Evolutionary conservation across 2,329 filamentous ascomycete genomes (phyloP), one percentile per base, ranked within the genome.

Genomic region (Venturia oleaginea): DNA sequence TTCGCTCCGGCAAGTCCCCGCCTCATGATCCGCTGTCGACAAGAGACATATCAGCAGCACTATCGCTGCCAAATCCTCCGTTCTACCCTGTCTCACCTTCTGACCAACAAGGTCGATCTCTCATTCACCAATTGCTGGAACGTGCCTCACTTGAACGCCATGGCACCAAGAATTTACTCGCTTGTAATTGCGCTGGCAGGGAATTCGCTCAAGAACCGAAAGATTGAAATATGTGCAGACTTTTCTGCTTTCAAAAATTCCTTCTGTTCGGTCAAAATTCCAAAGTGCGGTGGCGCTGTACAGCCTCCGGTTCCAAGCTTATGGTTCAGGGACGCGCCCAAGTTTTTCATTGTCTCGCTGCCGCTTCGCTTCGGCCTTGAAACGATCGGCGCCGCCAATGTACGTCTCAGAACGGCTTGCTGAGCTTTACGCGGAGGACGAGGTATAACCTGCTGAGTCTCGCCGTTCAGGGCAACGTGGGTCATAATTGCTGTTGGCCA

Each of bases 311-410:
- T 57, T n/a, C 51, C 51, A 57, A 34, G 30, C 4, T 4, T 34
- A 11, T 57, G 51, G 51, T 57, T 57, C 51, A 57, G 51, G 27
- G 51, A 57, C 51, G n/a, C 30, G 51, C 51, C 30, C 48, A 32
- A 32, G 48, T 30, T 57, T 57, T 15, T 4, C 13, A 11, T 19
- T 11, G 8, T 5, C 27, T 34, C 13, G n/a, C n/a, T 34, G 51
- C 15, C 17, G 51, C 30, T 34, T 57, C 30, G 27, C 51, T 8
- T 57, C 27, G 27, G 51, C 10, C 24, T 32, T 55, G 4, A 34
- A 34, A 30, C 51, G 51, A 34, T 57, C 48, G 48, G 24, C 48
- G 27, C 51, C 51, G 27, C 51, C 51, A 57, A n/a, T 34, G 27
- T n/a, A 34, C n/a, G 30, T 57, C 30, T 34, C 17, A 30, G 30